A percentile compares a stretch with the other conserved stretches of the same genome.
These are phyloP conservation scores for Aureobasidium namibiae DNA, from an alignment of 2,329 filamentous ascomycete species.

Conservation along the genomic window DNA sequence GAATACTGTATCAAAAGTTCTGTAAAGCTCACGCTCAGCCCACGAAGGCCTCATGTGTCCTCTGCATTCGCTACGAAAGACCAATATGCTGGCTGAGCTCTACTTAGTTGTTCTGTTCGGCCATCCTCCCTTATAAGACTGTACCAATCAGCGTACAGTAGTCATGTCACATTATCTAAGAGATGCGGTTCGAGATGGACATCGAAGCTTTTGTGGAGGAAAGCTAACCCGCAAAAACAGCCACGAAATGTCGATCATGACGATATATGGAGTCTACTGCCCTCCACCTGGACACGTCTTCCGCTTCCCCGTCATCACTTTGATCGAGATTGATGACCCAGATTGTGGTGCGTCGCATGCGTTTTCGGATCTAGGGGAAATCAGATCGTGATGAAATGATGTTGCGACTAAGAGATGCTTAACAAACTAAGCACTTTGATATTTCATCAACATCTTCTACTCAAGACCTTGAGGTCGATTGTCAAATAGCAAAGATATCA, in stretches of 20 bases:
- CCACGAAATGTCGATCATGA: not conserved
- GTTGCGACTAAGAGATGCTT: not conserved
- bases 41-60: no score
- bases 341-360: not conserved
- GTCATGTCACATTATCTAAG: no score
- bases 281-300: not conserved
- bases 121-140: no score
- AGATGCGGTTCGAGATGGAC: no score
- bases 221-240: no score
- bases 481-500: not conserved
- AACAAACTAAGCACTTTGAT: not conserved
- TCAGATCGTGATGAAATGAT: not conserved
- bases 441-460: not conserved
- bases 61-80: no score
- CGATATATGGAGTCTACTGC: not conserved
- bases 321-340: not conserved
- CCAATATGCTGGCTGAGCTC: no score
- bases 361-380: not conserved
- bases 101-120: not conserved
- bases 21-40: no score
- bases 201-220: no score
- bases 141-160: no score
- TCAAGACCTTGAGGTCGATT: not conserved
- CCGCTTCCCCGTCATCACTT: not conserved
- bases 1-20: no score